Conservation (phyloP, 2,329 filamentous ascomycete species). For the Fusarium decemcellulare region DNA sequence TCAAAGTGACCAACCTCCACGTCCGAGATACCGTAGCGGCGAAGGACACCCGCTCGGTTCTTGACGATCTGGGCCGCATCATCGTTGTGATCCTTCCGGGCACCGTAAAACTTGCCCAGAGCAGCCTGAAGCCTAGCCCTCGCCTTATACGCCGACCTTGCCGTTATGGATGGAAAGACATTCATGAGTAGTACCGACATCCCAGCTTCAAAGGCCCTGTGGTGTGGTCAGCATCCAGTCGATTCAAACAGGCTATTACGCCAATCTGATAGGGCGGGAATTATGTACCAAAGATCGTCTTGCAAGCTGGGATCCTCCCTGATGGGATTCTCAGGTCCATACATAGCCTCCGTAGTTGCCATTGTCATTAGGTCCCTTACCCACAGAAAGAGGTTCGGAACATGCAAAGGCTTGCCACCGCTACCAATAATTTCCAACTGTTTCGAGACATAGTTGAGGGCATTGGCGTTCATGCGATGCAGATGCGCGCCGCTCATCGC, state of each 20-base stretch:
- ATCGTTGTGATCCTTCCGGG: constrained; percentile 16
- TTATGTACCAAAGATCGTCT: constrained; percentile 24
- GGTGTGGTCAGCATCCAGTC: neutral
- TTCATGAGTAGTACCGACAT: constrained; percentile 22
- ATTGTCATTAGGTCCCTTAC: constrained; percentile 48
- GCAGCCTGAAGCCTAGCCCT: constrained; percentile 23
- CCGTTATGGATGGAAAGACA: constrained; percentile 26
- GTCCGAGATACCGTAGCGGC: neutral
- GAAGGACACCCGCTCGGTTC: constrained; percentile 6
- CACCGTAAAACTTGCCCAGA: constrained; percentile 21
- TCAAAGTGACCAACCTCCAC: constrained; percentile 36
- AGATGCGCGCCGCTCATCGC: constrained; percentile 51
- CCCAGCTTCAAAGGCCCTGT: constrained; percentile 25
- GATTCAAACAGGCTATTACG: neutral
- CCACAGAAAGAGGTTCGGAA: constrained; percentile 51
- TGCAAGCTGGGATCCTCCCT: neutral
- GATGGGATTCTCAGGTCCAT: constrained; percentile 30
- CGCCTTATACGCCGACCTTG: constrained; percentile 16
- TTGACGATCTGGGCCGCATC: constrained; percentile 49
- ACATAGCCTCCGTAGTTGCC: constrained; percentile 29
- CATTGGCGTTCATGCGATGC: constrained; percentile 52
- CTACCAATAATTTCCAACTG: constrained; percentile 45
- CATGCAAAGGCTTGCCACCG: neutral
- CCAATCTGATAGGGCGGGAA: too few relatives aligned
- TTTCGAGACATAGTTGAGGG: constrained; percentile 52